Evolutionary conservation across 345 rosid species (phyloP), one percentile per base, ranked within the genome.

Genomic region (Eucalyptus polyanthemos): DNA sequence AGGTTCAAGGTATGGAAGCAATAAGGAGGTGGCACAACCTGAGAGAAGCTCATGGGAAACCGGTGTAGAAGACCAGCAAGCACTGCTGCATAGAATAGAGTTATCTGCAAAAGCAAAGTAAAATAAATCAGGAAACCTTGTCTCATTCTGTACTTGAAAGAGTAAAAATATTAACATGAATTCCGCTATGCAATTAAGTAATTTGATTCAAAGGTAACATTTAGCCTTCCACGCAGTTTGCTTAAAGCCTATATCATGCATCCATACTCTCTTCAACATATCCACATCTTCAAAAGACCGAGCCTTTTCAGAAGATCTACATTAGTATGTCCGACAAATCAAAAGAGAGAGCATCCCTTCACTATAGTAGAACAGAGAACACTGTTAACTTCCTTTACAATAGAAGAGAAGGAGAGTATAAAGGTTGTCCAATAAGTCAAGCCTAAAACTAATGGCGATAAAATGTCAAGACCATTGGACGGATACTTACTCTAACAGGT

Each of bases 11-110:
- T 40, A 65, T 6, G 15, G 60, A 51, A 44, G 58, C 86, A 72
- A 50, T 50, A 69, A 25, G 69, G 76, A 60, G 45, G 25, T 25
- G 58, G 81, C 88, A 24, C 90, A 31, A 97, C 99, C 98, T 93
- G 94, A 86, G 99, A 94, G 94, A 97, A 97, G 92, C 93, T 95
- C 60, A 94, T 90, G 89, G 99, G 99, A 90, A 95, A 94, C 27
- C 94, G 93, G 83, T 95, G 95, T 88, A 98, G 94, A 92, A 97
- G 95, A 91, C 96, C 97, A 9, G 94, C 96, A 91, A 98, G 98
- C 86, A 94, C 96, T 54, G 97, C 98, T 44, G 94, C 94, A 80
- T 97, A 95, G 92, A 97, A 95, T 89, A 96, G 87, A 88, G 95
- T 95, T 89, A 98, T 94, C 99, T 97, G 96, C 94, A 91, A 88